Base-by-base conservation (phyloP, 371 early-diverging fungal species). In the Actinomucor elegans region DNA sequence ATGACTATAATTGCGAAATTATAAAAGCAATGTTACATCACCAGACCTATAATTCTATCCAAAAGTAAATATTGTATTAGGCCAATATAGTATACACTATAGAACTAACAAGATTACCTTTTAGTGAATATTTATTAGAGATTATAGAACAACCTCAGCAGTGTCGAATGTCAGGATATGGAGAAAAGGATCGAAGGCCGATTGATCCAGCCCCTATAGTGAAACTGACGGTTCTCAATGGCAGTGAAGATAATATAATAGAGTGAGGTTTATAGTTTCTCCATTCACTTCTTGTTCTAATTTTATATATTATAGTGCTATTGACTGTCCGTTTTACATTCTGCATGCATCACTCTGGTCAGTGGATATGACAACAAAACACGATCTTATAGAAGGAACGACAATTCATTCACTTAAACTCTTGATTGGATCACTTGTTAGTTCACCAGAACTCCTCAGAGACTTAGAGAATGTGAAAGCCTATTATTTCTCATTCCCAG, bases 121-220 rank as follows among this genome's bases (percentile, higher is more conserved):
- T 9, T 52, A 65, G 65, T 33, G 48, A 32, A 4, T 65, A 65
- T 36, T 24, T 34, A 21, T 42, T 67, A 9, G 34, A 28, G 17
- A 73, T 86, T 48, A 70, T 78, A 18, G 87, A 90, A 58, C 81
- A 87, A 45, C 89, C 90, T n/a, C 48, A 75, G 20, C 71, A 85
- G 20, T 87, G 87, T 48, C 75, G 89, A 15, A 79, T 84, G 70
- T 85, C 86, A 37, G 86, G 88, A 1, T 82, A 81, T 48, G 81
- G 84, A 31, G 88, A 83, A 15, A 88, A 85, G 52, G 90, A 88
- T 63, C 63, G 88, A 26, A 64, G 91, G 26, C 87, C 89, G 5
- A 77, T 89, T 32, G 89, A 89, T 58, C 91, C 89, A 14, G 88
- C 87, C 5, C 88, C 88, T 5, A 78, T 87, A 10, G 31, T 63